Evolutionary conservation across 306 rosid genomes (phyloP).

Genomic region (Benincasa hispida): DNA sequence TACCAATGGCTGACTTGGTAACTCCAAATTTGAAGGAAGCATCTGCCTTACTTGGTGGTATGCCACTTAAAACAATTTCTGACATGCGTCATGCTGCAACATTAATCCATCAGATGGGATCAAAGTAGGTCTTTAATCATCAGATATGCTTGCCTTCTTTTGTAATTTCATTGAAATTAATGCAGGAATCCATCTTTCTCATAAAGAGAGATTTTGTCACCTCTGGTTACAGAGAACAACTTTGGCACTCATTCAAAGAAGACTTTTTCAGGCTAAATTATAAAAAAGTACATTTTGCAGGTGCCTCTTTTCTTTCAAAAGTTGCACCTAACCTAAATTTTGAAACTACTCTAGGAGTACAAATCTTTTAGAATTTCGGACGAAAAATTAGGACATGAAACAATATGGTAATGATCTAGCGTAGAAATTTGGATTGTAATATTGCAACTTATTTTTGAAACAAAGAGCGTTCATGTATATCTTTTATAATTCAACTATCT

Average conservation of each 20-base stretch:
- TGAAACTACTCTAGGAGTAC: no score
- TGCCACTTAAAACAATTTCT: constrained; percentile 55
- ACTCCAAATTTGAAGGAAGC: constrained; percentile 95
- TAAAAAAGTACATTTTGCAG: neutral
- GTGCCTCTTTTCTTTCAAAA: neutral
- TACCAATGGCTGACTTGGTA: constrained; percentile 75
- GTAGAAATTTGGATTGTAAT: neutral
- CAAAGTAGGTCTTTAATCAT: constrained; percentile 36
- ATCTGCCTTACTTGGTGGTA: constrained; percentile 58
- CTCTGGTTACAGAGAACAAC: neutral
- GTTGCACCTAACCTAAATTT: neutral
- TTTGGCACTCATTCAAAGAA: neutral
- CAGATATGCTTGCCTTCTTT: neutral
- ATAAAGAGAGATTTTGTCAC: neutral
- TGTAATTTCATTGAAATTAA: neutral
- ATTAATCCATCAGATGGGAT: constrained; percentile 62
- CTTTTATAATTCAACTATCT: neutral
- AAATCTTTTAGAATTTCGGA: no score
- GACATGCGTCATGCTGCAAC: constrained; percentile 87
- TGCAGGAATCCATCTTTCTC: neutral
- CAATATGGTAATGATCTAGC: neutral
- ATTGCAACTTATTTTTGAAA: neutral
- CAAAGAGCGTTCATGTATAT: neutral
- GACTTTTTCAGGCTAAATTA: neutral
- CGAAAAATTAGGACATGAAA: no score